phyloP scores from a whole-genome alignment of 768 basidiomycete genomes.

The Hemileccinum rubropunctum region DNA sequence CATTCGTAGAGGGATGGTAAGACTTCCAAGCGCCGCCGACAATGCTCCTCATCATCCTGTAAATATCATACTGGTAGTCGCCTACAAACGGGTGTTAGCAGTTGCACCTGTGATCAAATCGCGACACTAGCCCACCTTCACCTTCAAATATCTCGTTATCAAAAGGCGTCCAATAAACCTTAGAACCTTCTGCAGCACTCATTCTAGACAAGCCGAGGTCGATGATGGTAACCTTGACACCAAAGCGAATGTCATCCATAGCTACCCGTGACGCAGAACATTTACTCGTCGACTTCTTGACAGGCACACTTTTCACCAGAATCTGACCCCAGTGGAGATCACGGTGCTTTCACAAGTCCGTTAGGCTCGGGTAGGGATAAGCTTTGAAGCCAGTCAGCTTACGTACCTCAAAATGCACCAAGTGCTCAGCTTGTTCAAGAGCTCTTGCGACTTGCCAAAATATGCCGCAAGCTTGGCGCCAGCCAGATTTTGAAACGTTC shows the following conservation, averaged over 20 bases:
- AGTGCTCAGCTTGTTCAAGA: slow-evolving; percentile 74
- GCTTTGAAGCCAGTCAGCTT: background rate
- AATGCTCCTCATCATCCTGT: slow-evolving; percentile 77
- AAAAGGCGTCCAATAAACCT: slow-evolving; percentile 72
- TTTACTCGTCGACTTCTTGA: slow-evolving; percentile 35
- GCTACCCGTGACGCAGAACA: slow-evolving; percentile 31
- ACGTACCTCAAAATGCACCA: slow-evolving; percentile 84
- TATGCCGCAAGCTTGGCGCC: slow-evolving; percentile 84
- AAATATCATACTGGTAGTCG: slow-evolving; percentile 93
- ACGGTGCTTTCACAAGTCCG: slow-evolving; percentile 65
- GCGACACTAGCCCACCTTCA: slow-evolving; percentile 55
- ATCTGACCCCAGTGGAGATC: slow-evolving; percentile 99
- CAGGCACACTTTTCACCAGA: slow-evolving; percentile 60
- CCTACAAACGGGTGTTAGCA: slow-evolving; percentile 41
- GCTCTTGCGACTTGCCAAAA: slow-evolving; percentile 88
- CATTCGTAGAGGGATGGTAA: slow-evolving; percentile 82
- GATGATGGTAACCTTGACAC: slow-evolving; percentile 82
- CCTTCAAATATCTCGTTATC: slow-evolving; percentile 92
- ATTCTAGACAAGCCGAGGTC: slow-evolving; percentile 93
- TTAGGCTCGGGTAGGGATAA: background rate
- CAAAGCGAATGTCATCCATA: slow-evolving; percentile 68
- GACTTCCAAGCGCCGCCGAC: slow-evolving; percentile 66
- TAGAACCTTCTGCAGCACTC: slow-evolving; percentile 50
- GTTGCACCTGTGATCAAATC: background rate
- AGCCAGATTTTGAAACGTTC: slow-evolving; percentile 55